Evolutionary conservation across 2,329 filamentous ascomycete genomes (phyloP).

Genomic region (Colletotrichum liaoningense): DNA sequence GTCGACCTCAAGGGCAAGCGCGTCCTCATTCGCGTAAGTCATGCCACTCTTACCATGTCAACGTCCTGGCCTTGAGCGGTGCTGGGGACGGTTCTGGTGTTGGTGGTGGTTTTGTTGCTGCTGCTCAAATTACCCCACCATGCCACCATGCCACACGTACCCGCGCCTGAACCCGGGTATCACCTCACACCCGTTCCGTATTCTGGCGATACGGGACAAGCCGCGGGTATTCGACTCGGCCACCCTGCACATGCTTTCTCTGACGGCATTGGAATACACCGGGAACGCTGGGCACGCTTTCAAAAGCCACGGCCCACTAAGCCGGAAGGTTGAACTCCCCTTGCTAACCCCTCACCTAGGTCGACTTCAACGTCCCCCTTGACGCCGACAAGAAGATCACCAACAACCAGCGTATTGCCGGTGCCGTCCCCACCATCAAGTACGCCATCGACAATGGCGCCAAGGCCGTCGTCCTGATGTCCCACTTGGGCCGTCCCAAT

Average conservation of each 20-base stretch:
- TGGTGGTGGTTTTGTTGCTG: neutral
- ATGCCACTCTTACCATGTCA: neutral
- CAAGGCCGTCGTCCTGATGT: constrained; percentile 96
- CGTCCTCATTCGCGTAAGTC: constrained; percentile 92
- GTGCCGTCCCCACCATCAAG: constrained; percentile 95
- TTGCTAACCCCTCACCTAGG: constrained; percentile 63
- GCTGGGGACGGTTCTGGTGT: neutral
- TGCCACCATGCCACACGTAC: constrained; percentile 23
- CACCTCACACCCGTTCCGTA: constrained; percentile 28
- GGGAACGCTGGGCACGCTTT: neutral
- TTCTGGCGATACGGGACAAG: constrained; percentile 33
- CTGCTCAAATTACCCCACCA: constrained; percentile 31
- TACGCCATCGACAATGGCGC: constrained; percentile 90
- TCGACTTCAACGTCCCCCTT: constrained; percentile 99
- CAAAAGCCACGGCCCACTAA: neutral
- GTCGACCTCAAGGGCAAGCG: constrained; percentile 98
- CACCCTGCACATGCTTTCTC: neutral
- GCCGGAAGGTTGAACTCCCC: neutral
- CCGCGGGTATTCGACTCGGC: constrained; percentile 26
- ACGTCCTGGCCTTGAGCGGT: neutral
- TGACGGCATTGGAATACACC: constrained; percentile 12
- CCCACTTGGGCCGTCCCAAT: constrained; percentile 95
- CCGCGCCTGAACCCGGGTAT: constrained; percentile 24
- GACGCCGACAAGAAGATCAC: constrained; percentile 93
- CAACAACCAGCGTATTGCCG: constrained; percentile 98